Base-by-base conservation (phyloP, 1,284 basidiomycete genomes). In the Prillingera fragicola region DNA sequence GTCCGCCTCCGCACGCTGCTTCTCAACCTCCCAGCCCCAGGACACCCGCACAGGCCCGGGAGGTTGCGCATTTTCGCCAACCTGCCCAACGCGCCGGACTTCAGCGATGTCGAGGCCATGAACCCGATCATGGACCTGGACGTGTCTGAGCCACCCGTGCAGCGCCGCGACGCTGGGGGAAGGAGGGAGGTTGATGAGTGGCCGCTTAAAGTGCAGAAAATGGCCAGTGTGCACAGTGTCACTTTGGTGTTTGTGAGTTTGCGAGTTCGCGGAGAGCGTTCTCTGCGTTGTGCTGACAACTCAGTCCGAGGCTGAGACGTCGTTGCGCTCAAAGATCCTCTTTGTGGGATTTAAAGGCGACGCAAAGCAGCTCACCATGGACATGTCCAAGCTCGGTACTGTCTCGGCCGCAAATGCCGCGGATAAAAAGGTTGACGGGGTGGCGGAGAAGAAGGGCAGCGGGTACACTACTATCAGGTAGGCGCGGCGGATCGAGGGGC, bases 131-230 rank as follows among this genome's bases (percentile, higher is more conserved):
- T 71, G 63, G 70, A 72, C 43, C 32, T 72, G 8, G 63, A 65
- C 44, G 54, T 62, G 8, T 54, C 56, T 8, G 47, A 52, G 19
- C 61, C 67, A 13, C 60, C 63, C 1, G 38, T 41, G 13, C 52
- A 55, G 14, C 37, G 54, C 5, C 39, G 66, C 22, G 58, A 59
- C 22, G 38, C 49, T 3, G 63, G 55, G n/a, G 70, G 70, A 4
- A 36, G 57, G 38, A 56, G 70, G 22, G 69, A 72, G 33, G 61
- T 70, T 0, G 70, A 72, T 36, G 67, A 70, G 43, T 72, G 65
- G 63, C 60, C 62, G n/a, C 54, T 72, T 40, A 72, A 72, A 45
- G 68, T 72, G 18, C 70, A 72, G 47, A 65, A 64, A 39, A 53
- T 72, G 53, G 66, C 70, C 5, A 70, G 58, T 42, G 69, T 72